Base-by-base conservation (phyloP, 306 rosid genomes). In the Hippophae tibetana region DNA sequence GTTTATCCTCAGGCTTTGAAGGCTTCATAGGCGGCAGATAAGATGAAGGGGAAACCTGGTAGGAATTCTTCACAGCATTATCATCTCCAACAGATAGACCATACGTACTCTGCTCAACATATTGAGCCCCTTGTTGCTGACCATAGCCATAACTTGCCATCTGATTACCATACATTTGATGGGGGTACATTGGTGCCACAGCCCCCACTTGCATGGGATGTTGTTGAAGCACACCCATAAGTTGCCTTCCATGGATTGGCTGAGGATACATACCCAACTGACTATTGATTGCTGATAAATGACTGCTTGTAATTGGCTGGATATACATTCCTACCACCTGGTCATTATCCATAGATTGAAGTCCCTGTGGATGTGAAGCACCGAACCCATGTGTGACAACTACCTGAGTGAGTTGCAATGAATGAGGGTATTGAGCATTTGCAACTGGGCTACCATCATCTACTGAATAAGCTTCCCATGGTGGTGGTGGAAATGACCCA, bases 401-500 rank as follows among this genome's bases (percentile, higher is more conserved):
- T 82, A 79, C 76, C 65, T 78, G 87, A 31, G 38, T 31, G 38
- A 31, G 38, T 31, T 31, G 38, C 3, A 31, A 31, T 31, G 38
- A 31, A 31, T 31, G 38, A 51, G 94, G 84, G 79, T 78, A 88
- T 65, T 75, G 97, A 70, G 84, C 66, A 53, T 82, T 81, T 26
- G 79, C 70, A 4, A 73, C 84, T 12, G 81, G 74, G 69, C 73
- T 75, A 57, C 86, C 77, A 44, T 65, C 84, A 27, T 83, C 85
- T 10, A 71, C 42, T 27, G 88, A 51, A 79, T 84, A 95, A 77
- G 84, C 84, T 80, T 93, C 99, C 99, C 99, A 93, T 1, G 99
- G 99, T n/a, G 99, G 99, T 2, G 89, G 94, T 1, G 99, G 99
- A 6, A 86, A 81, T 42, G 97, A 79, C 56, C 87, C 99, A 51